Evolutionary conservation across 2,329 filamentous ascomycete genomes (phyloP), one percentile per base, ranked within the genome.

Genomic region (Diaporthe batatas): DNA sequence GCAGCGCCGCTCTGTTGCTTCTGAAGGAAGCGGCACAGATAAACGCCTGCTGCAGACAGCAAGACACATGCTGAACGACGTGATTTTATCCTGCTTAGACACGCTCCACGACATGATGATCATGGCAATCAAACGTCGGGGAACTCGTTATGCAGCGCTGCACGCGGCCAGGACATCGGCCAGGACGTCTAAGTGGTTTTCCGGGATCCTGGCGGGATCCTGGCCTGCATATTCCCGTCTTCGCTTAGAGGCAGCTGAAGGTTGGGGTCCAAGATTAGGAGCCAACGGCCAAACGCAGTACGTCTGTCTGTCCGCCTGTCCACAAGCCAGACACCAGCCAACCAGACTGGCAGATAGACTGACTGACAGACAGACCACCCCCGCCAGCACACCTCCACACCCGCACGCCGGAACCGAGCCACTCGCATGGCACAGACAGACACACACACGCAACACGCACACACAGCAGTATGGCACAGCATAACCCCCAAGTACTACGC

Each of bases 201-300:
- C 62, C 47, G 62, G 62, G 29, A 67, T 67, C 62, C 47, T 36
- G 62, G 44, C 11, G 47, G 62, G 29, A 67, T 53, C 62, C 47
- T 51, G 62, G 44, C 11, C 62, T 67, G 62, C 62, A 67, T 67
- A 67, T 29, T 67, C 62, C 62, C 62, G 62, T 53, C 62, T 53
- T 67, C 51, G 69, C 69, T 44, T 55, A 25, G 34, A 67, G 23
- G 55, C 44, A 70, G 68, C 68, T 70, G 68, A 64, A n/a, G 29
- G n/a, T 55, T 55, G 57, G 59, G 25, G 44, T 49, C 57, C 25
- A 64, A 53, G 44, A 25, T 39, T 67, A 47, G 62, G 62, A 67
- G 29, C 44, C 62, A 67, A 67, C 62, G 62, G 62, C 47, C 62
- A 42, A 16, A 18, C 16, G 2, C 39, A 42, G n/a, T 21, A 23